Evolutionary conservation across 2,329 filamentous ascomycete species (phyloP), one percentile per base, ranked within the genome.

Genomic region (Beauveria medogensis): DNA sequence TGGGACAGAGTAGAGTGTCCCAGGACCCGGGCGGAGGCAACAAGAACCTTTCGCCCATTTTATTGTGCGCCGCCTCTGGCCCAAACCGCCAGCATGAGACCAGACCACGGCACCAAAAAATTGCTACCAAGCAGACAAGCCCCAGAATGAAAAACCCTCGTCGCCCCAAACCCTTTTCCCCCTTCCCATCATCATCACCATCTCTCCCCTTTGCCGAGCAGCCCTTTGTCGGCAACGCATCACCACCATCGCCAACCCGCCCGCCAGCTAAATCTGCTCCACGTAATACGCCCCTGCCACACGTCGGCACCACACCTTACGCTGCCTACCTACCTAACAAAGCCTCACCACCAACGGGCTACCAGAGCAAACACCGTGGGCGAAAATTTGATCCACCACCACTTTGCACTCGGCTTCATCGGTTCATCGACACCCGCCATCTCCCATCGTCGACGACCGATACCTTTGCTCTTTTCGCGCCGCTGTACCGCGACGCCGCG

Each of bases 41-140:
- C 48, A 60, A 60, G 57, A 59, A 60, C 57, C 57, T 60, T 59
- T 60, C 20, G 57, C 57, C 57, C 50, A 60, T 60, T 60, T 60
- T 60, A 60, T 60, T 60, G 57, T 74, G 72, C 70, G 72, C 72
- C 72, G 59, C 59, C 46, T 71, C 69, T 68, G 69, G 70, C 71
- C 71, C 72, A 70, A 69, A 74, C 72, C 70, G 69, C 71, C 70
- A 72, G 71, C 72, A 74, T 74, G 70, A 74, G 69, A 73, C 72
- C 70, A 73, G 69, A 73, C 72, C 70, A 74, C 53, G 53, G 53
- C 59, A 55, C 52, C 69, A 69, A 62, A 63, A 72, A 70, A 66
- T 53, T 53, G 67, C 66, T 69, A 69, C 71, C 69, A 73, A 72
- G 73, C 71, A 73, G 65, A 67, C 65, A 30, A 53, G 59, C 69